These are phyloP conservation scores for Ceratocystis huliohia DNA, from an alignment of 2,329 filamentous ascomycete genomes.

Conservation along the genomic window DNA sequence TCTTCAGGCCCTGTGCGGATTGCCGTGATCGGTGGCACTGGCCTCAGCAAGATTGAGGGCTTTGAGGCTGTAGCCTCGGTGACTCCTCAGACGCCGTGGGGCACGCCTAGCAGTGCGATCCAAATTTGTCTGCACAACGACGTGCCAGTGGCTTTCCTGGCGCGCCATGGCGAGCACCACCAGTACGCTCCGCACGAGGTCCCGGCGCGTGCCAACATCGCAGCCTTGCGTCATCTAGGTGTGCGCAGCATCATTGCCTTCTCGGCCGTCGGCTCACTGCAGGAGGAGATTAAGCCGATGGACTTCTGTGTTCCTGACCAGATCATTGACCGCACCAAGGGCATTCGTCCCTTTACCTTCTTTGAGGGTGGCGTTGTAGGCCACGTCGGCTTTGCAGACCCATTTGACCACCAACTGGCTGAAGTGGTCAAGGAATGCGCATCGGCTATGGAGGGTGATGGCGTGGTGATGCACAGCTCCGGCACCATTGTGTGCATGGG, in stretches of 20 bases:
- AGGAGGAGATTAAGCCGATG: conserved; percentile 84
- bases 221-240: conserved; percentile 82
- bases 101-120: conserved; percentile 60
- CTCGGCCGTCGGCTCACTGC: conserved; percentile 83
- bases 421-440: conserved; percentile 69
- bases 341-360: conserved; percentile 85
- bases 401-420: conserved; percentile 71
- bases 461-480: conserved; percentile 68
- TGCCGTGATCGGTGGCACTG: conserved; percentile 86
- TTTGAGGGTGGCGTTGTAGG: conserved; percentile 86
- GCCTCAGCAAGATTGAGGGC: conserved; percentile 72
- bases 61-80: conserved; percentile 75
- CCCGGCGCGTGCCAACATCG: conserved; percentile 89
- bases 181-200: conserved; percentile 88
- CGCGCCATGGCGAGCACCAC: conserved; percentile 81
- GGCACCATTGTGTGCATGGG: conserved; percentile 88
- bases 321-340: conserved; percentile 95
- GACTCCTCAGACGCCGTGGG: conserved; percentile 76
- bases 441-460: conserved; percentile 62
- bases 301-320: conserved; percentile 97
- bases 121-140: conserved; percentile 78
- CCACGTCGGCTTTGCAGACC: conserved; percentile 90
- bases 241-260: conserved; percentile 89
- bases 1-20: conserved; percentile 59
- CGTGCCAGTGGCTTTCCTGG: conserved; percentile 78